A percentile compares a stretch with the other conserved stretches of the same genome.
phyloP scores from a whole-genome alignment of 148 eudicot species.

The Agrostemma githago region DNA sequence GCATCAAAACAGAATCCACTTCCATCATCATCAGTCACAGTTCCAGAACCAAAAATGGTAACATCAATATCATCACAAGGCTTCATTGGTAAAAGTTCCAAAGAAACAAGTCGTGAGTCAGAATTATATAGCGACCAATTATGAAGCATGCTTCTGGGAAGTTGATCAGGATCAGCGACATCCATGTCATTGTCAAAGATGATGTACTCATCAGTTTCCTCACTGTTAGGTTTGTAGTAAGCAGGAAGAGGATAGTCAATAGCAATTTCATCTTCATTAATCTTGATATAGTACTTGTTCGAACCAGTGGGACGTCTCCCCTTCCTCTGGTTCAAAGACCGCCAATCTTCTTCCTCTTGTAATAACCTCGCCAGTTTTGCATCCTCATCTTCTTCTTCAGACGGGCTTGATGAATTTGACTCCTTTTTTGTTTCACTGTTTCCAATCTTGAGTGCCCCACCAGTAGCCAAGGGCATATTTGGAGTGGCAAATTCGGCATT shows the following conservation, averaged over 20 bases:
- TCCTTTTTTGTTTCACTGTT: slow-evolving; percentile 33
- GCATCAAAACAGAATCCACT: slow-evolving; percentile 74
- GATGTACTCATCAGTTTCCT: slow-evolving; percentile 88
- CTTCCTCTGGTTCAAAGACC: slow-evolving; percentile 64
- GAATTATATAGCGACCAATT: slow-evolving; percentile 95
- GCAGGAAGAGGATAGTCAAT: slow-evolving; percentile 91
- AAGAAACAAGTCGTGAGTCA: slow-evolving; percentile 71
- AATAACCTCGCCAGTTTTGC: slow-evolving; percentile 65
- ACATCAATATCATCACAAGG: slow-evolving; percentile 95
- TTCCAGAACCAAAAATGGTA: slow-evolving; percentile 87
- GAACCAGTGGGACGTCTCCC: slow-evolving; percentile 39
- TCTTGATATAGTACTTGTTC: slow-evolving; percentile 72
- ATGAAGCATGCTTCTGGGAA: slow-evolving; percentile 91
- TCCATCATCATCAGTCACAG: slow-evolving; percentile 80
- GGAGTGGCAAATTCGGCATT: slow-evolving; percentile 25
- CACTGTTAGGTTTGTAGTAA: slow-evolving; percentile 58
- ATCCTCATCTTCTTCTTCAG: slow-evolving; percentile 66
- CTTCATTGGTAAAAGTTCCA: slow-evolving; percentile 97
- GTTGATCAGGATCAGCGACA: slow-evolving; percentile 50
- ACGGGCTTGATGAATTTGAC: slow-evolving; percentile 18
- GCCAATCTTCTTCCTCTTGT: slow-evolving; percentile 88
- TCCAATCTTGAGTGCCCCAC: slow-evolving; percentile 41
- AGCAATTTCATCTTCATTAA: slow-evolving; percentile 97
- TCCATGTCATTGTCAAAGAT: slow-evolving; percentile 63
- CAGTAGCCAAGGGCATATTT: slow-evolving; percentile 16